phyloP scores from a whole-genome alignment of 2,329 filamentous ascomycete genomes.

The Aspergillus sp. region DNA sequence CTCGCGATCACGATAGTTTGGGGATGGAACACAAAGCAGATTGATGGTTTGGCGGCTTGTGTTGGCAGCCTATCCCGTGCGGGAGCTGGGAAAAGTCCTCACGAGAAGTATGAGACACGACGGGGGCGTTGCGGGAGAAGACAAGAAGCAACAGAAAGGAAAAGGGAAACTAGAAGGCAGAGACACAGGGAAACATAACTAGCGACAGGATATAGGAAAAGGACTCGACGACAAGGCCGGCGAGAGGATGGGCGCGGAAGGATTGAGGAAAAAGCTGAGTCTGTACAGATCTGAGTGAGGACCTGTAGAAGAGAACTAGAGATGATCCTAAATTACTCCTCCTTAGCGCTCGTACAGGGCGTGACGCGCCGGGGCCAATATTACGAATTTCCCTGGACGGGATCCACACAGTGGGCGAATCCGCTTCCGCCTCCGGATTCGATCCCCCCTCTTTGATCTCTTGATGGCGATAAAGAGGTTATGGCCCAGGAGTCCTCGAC shows the following conservation, averaged over 20 bases:
- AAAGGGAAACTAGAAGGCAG: neutral
- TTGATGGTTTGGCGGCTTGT: slow-evolving; percentile 6
- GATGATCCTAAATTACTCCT: slow-evolving; percentile 6
- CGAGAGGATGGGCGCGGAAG: neutral
- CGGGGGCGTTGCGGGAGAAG: slow-evolving; percentile 13
- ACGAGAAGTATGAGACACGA: slow-evolving; percentile 12
- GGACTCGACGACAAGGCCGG: neutral
- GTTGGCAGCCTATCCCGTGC: neutral
- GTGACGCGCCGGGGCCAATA: slow-evolving; percentile 11
- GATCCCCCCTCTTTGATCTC: slow-evolving; percentile 10
- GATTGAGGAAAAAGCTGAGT: slow-evolving; percentile 15
- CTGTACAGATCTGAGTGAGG: slow-evolving; percentile 10
- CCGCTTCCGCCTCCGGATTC: neutral
- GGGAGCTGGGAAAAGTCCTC: slow-evolving; percentile 4
- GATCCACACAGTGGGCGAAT: slow-evolving; percentile 10
- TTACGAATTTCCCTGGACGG: slow-evolving; percentile 11
- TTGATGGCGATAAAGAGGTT: neutral
- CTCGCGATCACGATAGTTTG: neutral
- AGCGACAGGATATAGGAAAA: neutral
- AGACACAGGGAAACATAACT: slow-evolving; percentile 3
- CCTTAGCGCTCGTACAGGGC: slow-evolving; percentile 4
- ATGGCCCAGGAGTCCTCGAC: neutral
- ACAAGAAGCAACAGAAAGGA: neutral
- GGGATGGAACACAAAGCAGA: neutral
- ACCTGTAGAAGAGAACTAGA: slow-evolving; percentile 3